phyloP scores from a whole-genome alignment of 2,329 filamentous ascomycete genomes.

The Cadophora luteo-olivacea region DNA sequence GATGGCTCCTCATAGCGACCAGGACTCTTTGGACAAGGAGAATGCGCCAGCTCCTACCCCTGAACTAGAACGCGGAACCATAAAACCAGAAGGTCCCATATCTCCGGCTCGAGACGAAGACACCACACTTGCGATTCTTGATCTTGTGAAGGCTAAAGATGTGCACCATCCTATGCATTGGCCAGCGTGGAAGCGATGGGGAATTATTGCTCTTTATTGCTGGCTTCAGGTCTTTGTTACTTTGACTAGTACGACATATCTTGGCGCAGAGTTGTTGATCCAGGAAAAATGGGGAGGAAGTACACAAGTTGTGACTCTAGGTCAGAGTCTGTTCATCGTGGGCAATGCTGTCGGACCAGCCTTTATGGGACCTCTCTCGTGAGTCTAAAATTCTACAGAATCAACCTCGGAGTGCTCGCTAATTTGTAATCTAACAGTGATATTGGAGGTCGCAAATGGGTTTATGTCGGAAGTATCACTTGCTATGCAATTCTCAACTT shows the following conservation, averaged over 20 bases:
- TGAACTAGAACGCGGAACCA: conserved; percentile 24
- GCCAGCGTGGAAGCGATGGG: conserved; percentile 39
- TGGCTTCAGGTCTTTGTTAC: conserved; percentile 48
- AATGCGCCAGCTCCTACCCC: conserved; percentile 11
- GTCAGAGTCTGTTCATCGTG: conserved; percentile 52
- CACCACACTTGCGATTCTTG: conserved; percentile 36
- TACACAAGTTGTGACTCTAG: conserved; percentile 48
- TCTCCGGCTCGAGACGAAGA: conserved; percentile 21
- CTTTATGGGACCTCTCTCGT: conserved; percentile 51
- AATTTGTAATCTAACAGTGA: conserved; percentile 42
- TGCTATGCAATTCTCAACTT: conserved; percentile 56
- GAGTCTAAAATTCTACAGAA: conserved; percentile 32
- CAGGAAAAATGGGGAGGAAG: conserved; percentile 47
- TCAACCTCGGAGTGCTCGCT: background rate
- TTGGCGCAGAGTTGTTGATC: conserved; percentile 48
- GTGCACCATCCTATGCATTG: conserved; percentile 42
- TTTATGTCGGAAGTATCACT: conserved; percentile 54
- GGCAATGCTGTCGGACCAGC: conserved; percentile 50
- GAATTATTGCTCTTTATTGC: conserved; percentile 37
- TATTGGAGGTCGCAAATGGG: conserved; percentile 52
- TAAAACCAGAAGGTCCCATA: conserved; percentile 21
- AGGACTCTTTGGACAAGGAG: conserved; percentile 18
- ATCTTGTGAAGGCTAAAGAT: conserved; percentile 39
- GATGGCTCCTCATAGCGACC: conserved; percentile 16
- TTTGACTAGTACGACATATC: conserved; percentile 49